These are phyloP conservation scores for Microcyclospora pomicola DNA, from an alignment of 2,329 filamentous ascomycete genomes.

Conservation along the genomic window DNA sequence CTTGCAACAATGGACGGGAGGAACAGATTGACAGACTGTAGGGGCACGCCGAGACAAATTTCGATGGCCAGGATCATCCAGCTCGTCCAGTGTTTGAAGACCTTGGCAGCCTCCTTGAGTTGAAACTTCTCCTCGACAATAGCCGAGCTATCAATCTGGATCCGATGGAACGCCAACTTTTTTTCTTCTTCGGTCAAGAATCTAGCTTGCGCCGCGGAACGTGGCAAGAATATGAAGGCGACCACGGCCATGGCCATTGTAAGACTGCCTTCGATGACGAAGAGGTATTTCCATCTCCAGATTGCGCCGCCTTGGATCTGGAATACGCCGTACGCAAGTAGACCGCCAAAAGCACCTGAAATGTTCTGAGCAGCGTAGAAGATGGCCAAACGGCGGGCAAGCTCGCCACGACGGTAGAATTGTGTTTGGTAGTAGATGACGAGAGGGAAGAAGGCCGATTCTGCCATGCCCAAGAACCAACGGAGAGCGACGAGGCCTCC, in stretches of 20 bases:
- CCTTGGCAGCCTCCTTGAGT: constrained; percentile 36
- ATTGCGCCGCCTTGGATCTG: constrained; percentile 39
- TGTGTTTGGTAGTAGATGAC: constrained; percentile 48
- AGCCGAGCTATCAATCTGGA: constrained; percentile 60
- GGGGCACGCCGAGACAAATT: constrained; percentile 45
- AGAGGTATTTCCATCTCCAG: constrained; percentile 50
- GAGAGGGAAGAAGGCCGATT: constrained; percentile 55
- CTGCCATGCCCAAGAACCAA: constrained; percentile 53
- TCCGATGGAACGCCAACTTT: constrained; percentile 55
- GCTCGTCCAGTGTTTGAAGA: constrained; percentile 41
- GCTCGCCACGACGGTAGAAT: constrained; percentile 59
- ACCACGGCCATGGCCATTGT: constrained; percentile 48
- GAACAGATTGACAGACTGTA: constrained; percentile 44
- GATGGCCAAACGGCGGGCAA: constrained; percentile 54
- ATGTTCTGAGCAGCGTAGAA: constrained; percentile 68
- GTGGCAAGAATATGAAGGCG: constrained; percentile 56
- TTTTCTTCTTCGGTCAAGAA: constrained; percentile 56
- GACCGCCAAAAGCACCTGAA: constrained; percentile 51
- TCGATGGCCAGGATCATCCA: constrained; percentile 44
- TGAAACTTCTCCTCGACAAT: constrained; percentile 44
- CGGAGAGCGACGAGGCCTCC: constrained; percentile 51
- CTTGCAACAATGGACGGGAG: constrained; percentile 43
- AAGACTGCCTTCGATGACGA: constrained; percentile 45
- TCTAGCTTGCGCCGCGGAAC: constrained; percentile 46
- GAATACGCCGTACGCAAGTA: constrained; percentile 48